phyloP scores from a whole-genome alignment of 2,329 filamentous ascomycete species.

The Calonectria pseudoreteaudii region DNA sequence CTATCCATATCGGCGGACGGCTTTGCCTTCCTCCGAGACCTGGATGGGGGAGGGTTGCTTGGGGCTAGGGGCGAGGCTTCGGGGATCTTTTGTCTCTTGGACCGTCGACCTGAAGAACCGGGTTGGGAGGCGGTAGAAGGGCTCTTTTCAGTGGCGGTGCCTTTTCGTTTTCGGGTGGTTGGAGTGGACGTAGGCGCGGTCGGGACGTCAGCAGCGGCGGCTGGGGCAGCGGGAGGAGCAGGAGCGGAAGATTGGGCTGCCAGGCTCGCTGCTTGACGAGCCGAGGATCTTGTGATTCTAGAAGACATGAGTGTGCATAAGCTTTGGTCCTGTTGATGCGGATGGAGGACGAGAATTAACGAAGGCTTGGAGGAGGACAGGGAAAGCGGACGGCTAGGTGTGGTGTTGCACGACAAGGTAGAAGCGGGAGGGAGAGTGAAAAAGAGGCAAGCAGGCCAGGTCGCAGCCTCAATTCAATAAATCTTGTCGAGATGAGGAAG shows the following conservation, averaged over 20 bases:
- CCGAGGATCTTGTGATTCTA: conserved; percentile 96
- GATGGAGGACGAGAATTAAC: conserved; percentile 30
- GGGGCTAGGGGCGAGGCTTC: conserved; percentile 56
- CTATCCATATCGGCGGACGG: conserved; percentile 76
- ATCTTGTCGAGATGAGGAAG: conserved; percentile 23
- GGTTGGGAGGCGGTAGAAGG: conserved; percentile 48
- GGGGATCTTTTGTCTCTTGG: conserved; percentile 78
- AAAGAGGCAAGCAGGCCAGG: conserved; percentile 31
- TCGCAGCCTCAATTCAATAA: conserved; percentile 32
- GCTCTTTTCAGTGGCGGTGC: conserved; percentile 64
- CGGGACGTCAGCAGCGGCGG: conserved; percentile 53
- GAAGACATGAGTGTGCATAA: conserved; percentile 83
- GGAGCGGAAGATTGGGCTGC: conserved; percentile 60
- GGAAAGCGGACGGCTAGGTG: conserved; percentile 16
- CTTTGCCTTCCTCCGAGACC: conserved; percentile 71
- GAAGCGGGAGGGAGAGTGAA: conserved; percentile 29
- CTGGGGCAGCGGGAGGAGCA: conserved; percentile 54
- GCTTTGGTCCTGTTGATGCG: conserved; percentile 43
- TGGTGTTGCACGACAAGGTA: conserved; percentile 32
- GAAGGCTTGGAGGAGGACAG: conserved; percentile 32
- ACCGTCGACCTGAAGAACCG: conserved; percentile 64
- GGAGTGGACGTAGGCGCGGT: conserved; percentile 56
- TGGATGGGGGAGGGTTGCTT: conserved; percentile 47
- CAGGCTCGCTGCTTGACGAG: conserved; percentile 84
- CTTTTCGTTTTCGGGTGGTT: conserved; percentile 82